phyloP scores from a whole-genome alignment of 768 basidiomycete species.

The Termitomyces sp. region DNA sequence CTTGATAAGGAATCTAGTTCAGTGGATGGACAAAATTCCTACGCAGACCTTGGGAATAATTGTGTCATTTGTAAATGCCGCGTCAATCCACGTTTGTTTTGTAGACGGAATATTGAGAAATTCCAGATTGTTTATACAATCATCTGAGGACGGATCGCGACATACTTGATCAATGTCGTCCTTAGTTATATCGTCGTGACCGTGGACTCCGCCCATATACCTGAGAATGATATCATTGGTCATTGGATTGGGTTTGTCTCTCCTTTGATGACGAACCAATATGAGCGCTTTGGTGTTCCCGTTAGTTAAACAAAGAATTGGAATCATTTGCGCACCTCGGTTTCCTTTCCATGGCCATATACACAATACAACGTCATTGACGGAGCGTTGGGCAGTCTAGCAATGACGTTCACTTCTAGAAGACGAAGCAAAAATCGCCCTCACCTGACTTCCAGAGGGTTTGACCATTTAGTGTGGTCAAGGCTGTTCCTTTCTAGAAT shows the following conservation, averaged over 20 bases:
- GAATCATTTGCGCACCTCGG: slow-evolving; percentile 54
- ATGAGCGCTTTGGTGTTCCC: slow-evolving; percentile 56
- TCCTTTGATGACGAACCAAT: slow-evolving; percentile 48
- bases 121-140: slow-evolving; percentile 37
- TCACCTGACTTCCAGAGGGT: slow-evolving; percentile 79
- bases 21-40: not conserved
- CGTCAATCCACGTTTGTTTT: slow-evolving; percentile 79
- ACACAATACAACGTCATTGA: slow-evolving; percentile 90
- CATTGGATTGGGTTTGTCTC: not conserved
- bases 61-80: slow-evolving; percentile 65
- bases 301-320: not conserved
- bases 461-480: slow-evolving; percentile 87
- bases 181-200: slow-evolving; percentile 51
- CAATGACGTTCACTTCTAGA: not conserved
- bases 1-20: not conserved
- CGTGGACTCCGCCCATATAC: slow-evolving; percentile 71
- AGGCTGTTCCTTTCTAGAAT: slow-evolving; percentile 58
- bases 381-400: slow-evolving; percentile 81
- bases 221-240: slow-evolving; percentile 21
- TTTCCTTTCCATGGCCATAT: slow-evolving; percentile 95
- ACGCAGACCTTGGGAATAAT: slow-evolving; percentile 46
- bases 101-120: slow-evolving; percentile 50
- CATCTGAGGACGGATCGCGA: slow-evolving; percentile 31
- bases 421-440: not conserved
- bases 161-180: slow-evolving; percentile 42